Evolutionary conservation across 768 basidiomycete species (phyloP), one percentile per base, ranked within the genome.

Genomic region (Hydnomerulius pinastri): DNA sequence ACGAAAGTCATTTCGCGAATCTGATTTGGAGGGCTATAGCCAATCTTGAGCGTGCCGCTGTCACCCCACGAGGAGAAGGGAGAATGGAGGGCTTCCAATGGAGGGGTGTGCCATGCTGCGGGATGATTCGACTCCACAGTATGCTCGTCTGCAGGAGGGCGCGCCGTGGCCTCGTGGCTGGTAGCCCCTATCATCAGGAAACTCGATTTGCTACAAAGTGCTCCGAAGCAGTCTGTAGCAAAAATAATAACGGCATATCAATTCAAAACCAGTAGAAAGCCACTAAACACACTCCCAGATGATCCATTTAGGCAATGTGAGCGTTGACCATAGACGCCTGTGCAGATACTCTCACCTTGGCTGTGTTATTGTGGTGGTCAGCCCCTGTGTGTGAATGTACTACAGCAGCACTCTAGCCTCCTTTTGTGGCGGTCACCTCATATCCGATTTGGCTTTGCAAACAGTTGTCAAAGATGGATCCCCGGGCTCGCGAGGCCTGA

Each of bases 1-100:
- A 48, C 30, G 50, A n/a, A 53, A 51, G 51, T 64, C 59, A 59
- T 51, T 47, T 51, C 61, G 59, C 48, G 51, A 53, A 63, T 61
- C 56, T 27, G 50, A 62, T 54, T 63, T 53, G 46, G 57, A 55
- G 61, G 58, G 42, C 37, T 29, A 20, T 46, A 54, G 46, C 51
- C 58, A 60, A 62, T 63, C 61, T 62, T 20, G 52, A n/a, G 57
- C 28, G 49, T 20, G 40, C 45, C 30, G 37, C 55, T n/a, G 39
- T 12, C 41, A 28, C 17, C 29, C n/a, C 41, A 43, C 41, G 41
- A 29, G 12, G 12, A 33, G 17, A 17, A 24, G 24, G 13, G 0
- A 33, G 10, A 33, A 33, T 33, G 32, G 12, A 33, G 32, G 32
- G 32, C 32, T 33, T 6, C 32, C 12, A 5, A 23, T 40, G 24